Evolutionary conservation across 2,329 filamentous ascomycete genomes (phyloP).

Genomic region (Nemania sp.): DNA sequence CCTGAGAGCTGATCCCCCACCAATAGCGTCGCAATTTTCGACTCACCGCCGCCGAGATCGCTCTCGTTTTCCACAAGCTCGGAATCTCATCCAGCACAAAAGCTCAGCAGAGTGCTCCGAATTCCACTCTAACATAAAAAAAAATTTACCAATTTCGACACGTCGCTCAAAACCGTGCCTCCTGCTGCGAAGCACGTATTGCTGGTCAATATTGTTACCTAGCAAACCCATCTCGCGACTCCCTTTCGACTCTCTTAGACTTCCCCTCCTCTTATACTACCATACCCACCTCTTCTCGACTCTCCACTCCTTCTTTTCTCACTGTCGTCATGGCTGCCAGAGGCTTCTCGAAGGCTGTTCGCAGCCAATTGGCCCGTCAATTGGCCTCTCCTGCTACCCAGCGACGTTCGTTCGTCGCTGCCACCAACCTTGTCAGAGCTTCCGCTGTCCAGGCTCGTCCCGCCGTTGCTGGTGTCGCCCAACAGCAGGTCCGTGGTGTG

Average conservation of each 20-base stretch:
- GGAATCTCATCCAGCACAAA: conserved; percentile 22
- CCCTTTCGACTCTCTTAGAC: too few relatives aligned
- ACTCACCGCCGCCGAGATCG: conserved; percentile 40
- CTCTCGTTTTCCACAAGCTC: conserved; percentile 22
- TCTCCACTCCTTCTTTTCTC: conserved; percentile 36
- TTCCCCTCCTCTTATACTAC: conserved; percentile 16
- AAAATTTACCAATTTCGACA: conserved; percentile 16
- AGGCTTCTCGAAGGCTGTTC: conserved; percentile 70
- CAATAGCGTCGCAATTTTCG: conserved; percentile 28
- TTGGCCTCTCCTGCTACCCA: conserved; percentile 62
- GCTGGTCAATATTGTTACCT: conserved; percentile 23
- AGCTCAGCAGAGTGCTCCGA: conserved; percentile 14
- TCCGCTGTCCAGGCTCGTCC: conserved; percentile 54
- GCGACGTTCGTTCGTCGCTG: conserved; percentile 66
- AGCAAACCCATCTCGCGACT: too few relatives aligned
- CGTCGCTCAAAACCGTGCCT: background rate
- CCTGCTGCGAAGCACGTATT: conserved; percentile 17
- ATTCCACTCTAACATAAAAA: conserved; percentile 3
- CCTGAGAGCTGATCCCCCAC: conserved; percentile 13
- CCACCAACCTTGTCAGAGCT: conserved; percentile 58
- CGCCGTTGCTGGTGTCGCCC: conserved; percentile 49
- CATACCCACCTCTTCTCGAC: conserved; percentile 29
- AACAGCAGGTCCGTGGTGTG: conserved; percentile 77
- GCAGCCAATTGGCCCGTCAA: conserved; percentile 65
- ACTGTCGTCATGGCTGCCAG: conserved; percentile 73